These are phyloP conservation scores for Pseudogymnoascus sp. DNA, from an alignment of 2,329 filamentous ascomycete species.

Conservation along the genomic window DNA sequence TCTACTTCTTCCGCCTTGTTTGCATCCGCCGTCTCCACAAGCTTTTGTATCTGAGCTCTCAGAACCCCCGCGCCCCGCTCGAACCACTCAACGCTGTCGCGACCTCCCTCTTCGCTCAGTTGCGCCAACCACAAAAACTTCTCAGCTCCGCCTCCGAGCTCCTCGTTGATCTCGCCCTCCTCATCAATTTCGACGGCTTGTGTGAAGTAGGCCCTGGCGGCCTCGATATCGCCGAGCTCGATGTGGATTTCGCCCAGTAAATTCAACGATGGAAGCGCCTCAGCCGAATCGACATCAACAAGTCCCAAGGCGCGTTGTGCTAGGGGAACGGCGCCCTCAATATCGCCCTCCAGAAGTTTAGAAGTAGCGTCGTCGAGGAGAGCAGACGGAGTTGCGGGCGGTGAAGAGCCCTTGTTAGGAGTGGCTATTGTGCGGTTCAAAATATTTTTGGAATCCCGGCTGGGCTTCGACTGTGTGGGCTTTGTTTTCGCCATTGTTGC, in stretches of 20 bases:
- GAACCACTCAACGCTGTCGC: constrained; percentile 60
- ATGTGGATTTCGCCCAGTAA: constrained; percentile 32
- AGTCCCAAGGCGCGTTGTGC: constrained; percentile 25
- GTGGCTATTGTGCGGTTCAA: constrained; percentile 23
- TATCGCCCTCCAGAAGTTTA: constrained; percentile 28
- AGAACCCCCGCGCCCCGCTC: constrained; percentile 66
- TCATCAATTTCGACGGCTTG: constrained; percentile 69
- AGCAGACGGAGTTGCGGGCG: constrained; percentile 19
- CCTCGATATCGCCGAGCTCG: constrained; percentile 58
- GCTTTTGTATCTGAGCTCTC: constrained; percentile 59
- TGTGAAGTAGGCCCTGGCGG: constrained; percentile 65
- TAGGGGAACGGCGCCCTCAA: constrained; percentile 23
- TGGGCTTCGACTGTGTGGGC: constrained; percentile 26
- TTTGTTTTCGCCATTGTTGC: constrained; percentile 30
- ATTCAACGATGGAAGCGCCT: constrained; percentile 28
- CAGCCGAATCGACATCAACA: constrained; percentile 20
- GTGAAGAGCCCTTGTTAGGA: constrained; percentile 21
- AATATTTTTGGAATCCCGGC: constrained; percentile 23
- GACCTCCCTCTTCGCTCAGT: constrained; percentile 64
- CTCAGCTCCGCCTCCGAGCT: constrained; percentile 74
- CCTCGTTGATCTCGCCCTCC: constrained; percentile 62
- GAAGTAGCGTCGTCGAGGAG: constrained; percentile 26
- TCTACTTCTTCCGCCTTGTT: constrained; percentile 30
- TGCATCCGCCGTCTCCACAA: constrained; percentile 44
- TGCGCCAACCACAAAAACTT: constrained; percentile 96